phyloP scores from a whole-genome alignment of 495 filamentous ascomycete genomes.

The Mytilinidion resinicola region DNA sequence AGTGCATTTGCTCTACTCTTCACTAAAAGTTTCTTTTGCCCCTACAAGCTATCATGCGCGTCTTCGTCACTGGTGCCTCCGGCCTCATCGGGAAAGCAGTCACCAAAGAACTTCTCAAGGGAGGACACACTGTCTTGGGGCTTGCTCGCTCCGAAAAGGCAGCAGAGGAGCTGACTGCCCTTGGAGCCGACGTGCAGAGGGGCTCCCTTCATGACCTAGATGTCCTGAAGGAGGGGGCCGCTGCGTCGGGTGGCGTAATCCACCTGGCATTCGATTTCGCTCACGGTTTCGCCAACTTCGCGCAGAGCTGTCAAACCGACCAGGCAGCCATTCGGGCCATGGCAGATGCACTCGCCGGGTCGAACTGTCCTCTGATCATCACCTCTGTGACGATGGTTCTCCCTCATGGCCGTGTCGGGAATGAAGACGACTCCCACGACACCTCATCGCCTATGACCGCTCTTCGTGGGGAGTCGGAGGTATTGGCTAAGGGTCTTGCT shows the following conservation, averaged over 20 bases:
- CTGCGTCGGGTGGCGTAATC: constrained; percentile 39
- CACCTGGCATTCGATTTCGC: constrained; percentile 41
- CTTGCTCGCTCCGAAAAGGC: constrained; percentile 33
- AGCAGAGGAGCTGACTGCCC: constrained; percentile 28
- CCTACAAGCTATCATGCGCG: constrained; percentile 24
- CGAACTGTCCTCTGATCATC: constrained; percentile 40
- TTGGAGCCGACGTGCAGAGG: constrained; percentile 23
- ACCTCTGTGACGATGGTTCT: constrained; percentile 36
- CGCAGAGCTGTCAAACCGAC: constrained; percentile 26
- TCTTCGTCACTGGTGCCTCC: constrained; percentile 47
- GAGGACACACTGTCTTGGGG: constrained; percentile 41
- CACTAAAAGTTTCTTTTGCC: too few relatives aligned
- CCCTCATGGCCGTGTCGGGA: not conserved
- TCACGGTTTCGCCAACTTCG: constrained; percentile 40
- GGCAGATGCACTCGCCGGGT: constrained; percentile 31
- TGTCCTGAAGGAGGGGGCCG: constrained; percentile 35
- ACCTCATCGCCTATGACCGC: not conserved
- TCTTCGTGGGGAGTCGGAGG: constrained; percentile 34
- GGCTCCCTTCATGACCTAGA: constrained; percentile 39
- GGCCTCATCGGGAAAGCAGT: constrained; percentile 44
- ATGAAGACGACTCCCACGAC: not conserved
- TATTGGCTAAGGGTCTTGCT: constrained; percentile 5
- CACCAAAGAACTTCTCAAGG: constrained; percentile 37
- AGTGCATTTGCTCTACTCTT: too few relatives aligned
- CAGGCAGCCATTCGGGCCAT: constrained; percentile 38